Percentiles rank a stretch among this genome's conserved stretches.
Evolutionary conservation across 1,284 basidiomycete species (phyloP).

Genomic region (Trametes polyzona): DNA sequence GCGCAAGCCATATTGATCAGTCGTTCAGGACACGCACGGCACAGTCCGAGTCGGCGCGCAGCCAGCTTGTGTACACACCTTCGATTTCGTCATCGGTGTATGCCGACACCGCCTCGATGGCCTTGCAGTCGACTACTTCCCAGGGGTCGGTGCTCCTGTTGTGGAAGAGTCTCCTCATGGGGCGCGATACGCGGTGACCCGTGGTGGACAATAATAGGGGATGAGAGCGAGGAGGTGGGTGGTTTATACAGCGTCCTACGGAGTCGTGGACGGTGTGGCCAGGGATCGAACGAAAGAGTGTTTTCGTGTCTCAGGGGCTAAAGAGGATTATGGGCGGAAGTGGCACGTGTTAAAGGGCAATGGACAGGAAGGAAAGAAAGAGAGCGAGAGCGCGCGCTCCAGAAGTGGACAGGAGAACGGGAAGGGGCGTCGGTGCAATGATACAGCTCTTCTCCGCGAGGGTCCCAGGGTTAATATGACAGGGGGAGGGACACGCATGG

Average conservation of each 20-base stretch:
- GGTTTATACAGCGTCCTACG: no score
- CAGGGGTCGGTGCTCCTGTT: constrained; percentile 62
- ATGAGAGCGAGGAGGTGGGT: not conserved
- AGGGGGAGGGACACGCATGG: not conserved
- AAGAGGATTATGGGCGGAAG: no score
- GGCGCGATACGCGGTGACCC: constrained; percentile 3
- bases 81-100: constrained; percentile 56
- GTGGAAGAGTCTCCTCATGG: constrained; percentile 41
- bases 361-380: not conserved
- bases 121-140: constrained; percentile 74
- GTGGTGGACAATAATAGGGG: not conserved
- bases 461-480: not conserved
- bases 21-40: no score
- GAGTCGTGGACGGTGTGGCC: no score
- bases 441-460: not conserved
- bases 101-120: constrained; percentile 64
- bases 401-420: no score
- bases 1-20: not conserved
- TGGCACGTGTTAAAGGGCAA: not conserved
- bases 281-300: not conserved
- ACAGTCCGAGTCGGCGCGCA: not conserved
- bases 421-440: not conserved
- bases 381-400: no score
- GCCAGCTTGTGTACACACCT: constrained; percentile 41
- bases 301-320: not conserved